phyloP scores from a whole-genome alignment of 192 early-diverging fungal genomes.

The Podochytrium sp. region DNA sequence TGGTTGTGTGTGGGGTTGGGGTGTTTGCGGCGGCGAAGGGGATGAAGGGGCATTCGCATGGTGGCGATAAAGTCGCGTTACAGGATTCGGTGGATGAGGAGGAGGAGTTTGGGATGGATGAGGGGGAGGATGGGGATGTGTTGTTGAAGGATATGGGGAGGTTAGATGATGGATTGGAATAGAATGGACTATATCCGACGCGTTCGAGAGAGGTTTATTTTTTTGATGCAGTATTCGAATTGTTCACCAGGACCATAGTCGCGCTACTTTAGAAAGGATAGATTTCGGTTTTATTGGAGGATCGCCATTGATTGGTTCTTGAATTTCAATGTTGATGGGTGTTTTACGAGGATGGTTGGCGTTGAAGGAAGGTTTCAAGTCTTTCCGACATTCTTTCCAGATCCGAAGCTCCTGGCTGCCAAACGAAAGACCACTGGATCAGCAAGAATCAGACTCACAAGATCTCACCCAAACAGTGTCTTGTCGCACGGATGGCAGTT shows the following conservation, averaged over 20 bases:
- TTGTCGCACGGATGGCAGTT: constrained; percentile 14
- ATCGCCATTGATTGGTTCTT: background rate
- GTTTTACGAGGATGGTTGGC: background rate
- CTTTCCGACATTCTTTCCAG: constrained; percentile 20
- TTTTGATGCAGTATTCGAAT: no score
- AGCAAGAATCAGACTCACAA: background rate
- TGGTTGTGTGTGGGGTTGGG: constrained; percentile 48
- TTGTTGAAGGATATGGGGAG: background rate
- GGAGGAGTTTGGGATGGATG: background rate
- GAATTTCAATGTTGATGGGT: background rate
- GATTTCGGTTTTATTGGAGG: background rate
- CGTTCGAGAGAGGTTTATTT: no score
- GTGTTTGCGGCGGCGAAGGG: constrained; percentile 49
- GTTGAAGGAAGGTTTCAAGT: background rate
- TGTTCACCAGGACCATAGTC: no score
- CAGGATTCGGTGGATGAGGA: constrained; percentile 1
- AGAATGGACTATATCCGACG: no score
- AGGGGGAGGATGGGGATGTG: background rate
- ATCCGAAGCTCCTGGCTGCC: constrained; percentile 17
- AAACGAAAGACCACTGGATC: background rate
- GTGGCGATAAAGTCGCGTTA: background rate
- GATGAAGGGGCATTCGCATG: background rate
- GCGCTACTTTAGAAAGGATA: background rate
- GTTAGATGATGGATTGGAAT: no score
- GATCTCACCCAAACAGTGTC: constrained; percentile 2